Conservation (phyloP, 2,329 filamentous ascomycete species). For the Neurospora sp. region DNA sequence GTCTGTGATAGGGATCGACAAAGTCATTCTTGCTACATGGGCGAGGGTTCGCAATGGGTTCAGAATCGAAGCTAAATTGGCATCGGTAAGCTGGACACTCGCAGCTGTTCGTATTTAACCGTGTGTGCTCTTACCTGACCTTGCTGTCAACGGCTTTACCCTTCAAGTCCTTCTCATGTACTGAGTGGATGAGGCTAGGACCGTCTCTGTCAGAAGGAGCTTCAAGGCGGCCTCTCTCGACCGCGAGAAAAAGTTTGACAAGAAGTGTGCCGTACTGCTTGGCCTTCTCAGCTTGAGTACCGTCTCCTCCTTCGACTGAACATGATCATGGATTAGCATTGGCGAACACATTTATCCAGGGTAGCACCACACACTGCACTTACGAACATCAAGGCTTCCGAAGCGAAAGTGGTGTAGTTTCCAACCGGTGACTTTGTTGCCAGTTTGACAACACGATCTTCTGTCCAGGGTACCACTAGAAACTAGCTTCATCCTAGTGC, state of each 20-base stretch:
- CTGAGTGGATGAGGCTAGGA: neutral
- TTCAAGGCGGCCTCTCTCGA: neutral
- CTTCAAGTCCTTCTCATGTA: neutral
- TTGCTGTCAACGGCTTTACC: neutral
- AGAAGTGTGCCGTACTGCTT: neutral
- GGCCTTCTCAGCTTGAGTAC: neutral
- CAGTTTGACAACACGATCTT: neutral
- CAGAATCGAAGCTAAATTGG: neutral
- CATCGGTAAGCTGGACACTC: neutral
- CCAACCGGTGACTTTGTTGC: neutral
- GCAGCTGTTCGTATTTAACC: too few species aligned
- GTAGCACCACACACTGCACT: neutral
- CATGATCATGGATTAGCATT: neutral
- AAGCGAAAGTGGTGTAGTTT: neutral
- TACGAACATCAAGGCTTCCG: neutral
- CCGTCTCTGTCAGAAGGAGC: neutral
- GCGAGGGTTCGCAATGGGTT: neutral
- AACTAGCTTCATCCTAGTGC: too few species aligned
- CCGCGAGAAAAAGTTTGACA: neutral
- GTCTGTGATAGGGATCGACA: neutral
- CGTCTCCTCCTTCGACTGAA: neutral
- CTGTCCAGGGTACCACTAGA: neutral
- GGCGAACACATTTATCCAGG: neutral
- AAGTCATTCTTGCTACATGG: neutral
- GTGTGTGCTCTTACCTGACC: neutral